These are phyloP conservation scores for Epichloe coenophiala DNA, from an alignment of 2,329 filamentous ascomycete species.

Conservation along the genomic window DNA sequence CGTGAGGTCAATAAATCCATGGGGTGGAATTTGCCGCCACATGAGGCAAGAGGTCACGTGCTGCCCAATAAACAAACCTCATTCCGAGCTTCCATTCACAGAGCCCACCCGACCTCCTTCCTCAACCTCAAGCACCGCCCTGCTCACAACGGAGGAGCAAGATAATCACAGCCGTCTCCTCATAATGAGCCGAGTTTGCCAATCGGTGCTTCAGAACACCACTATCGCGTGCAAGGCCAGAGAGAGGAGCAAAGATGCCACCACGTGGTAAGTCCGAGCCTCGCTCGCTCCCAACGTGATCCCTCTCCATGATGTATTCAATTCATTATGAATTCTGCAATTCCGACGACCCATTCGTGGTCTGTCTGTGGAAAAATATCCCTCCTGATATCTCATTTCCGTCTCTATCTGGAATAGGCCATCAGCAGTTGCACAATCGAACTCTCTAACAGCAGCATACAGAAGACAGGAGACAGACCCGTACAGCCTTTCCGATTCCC, in stretches of 20 bases:
- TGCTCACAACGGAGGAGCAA: too few species aligned
- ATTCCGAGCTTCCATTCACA: background rate
- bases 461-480: background rate
- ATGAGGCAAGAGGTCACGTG: background rate
- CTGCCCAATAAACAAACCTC: background rate
- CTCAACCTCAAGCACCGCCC: background rate
- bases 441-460: too few species aligned
- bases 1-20: background rate
- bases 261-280: background rate
- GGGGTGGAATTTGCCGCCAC: background rate
- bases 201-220: too few species aligned
- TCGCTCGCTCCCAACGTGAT: background rate
- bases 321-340: slow-evolving; percentile 35
- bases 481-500: background rate
- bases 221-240: background rate
- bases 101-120: background rate
- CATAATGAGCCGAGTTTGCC: too few species aligned
- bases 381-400: slow-evolving; percentile 1
- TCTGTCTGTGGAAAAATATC: slow-evolving; percentile 19
- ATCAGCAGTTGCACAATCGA: background rate
- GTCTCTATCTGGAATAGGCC: too few species aligned
- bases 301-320: slow-evolving; percentile 21
- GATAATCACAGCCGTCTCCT: too few species aligned
- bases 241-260: background rate
- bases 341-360: slow-evolving; percentile 24